Evolutionary conservation across 768 basidiomycete genomes (phyloP), one percentile per base, ranked within the genome.

Genomic region (Coprinopsis sp.): DNA sequence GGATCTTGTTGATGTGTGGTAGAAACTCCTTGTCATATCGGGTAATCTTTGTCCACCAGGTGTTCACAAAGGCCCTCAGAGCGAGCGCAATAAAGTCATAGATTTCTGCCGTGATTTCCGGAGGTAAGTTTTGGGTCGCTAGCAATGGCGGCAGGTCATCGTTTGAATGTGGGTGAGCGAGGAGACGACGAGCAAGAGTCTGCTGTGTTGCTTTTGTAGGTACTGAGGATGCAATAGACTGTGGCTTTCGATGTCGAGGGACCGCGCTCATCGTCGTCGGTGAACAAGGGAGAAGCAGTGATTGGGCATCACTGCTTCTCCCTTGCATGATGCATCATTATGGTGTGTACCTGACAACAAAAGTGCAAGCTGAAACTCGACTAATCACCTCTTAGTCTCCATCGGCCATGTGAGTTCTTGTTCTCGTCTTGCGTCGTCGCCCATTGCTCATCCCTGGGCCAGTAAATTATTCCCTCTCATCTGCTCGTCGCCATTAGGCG

Each of bases 41-140:
- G 1, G 89, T 79, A 44, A 92, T 74, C 57, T 81, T 87, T 25
- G 84, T 73, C 87, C 90, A 93, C 91, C 90, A 93, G 1, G 87
- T 84, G 37, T 81, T 78, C 29, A 93, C 79, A 56, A 75, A 86
- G 5, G 88, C 88, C 27, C 90, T 77, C 19, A 93, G 73, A 8
- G 82, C 76, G 48, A 91, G 82, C 0, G 91, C 89, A 25, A 91
- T 71, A 48, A 91, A 72, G 64, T 91, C 85, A 58, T 91, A 91
- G 4, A 87, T 63, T 58, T 87, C 85, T 4, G 74, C 70, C 46
- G 77, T 73, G 49, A 92, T 76, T 38, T 86, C 81, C 19, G 72
- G 70, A 0, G 73, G 64, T 7, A 69, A 68, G 11, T 57, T 46
- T 0, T 70, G 65, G 0, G 74, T 65, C 22, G 67, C 61, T 47